Percentiles rank a stretch among this genome's conserved stretches.
Evolutionary conservation across 1,284 basidiomycete species (phyloP).

Genomic region (Chalciporus piperatoides): DNA sequence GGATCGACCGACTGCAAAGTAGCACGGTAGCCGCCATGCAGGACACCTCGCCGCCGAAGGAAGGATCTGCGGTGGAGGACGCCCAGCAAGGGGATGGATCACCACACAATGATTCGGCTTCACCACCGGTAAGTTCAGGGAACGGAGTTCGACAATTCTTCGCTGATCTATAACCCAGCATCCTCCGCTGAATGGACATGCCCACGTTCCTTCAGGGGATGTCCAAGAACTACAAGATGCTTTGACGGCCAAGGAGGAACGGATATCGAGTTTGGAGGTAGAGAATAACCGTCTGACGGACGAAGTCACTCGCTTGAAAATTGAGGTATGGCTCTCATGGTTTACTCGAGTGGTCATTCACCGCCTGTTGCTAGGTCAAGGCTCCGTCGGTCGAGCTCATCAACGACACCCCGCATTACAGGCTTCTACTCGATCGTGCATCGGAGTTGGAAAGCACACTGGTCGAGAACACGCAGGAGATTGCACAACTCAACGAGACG

Average conservation of each 20-base stretch:
- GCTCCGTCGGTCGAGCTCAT: slow-evolving; percentile 45
- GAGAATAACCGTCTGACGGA: slow-evolving; percentile 42
- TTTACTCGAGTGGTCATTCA: background rate
- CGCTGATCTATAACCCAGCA: slow-evolving; percentile 19
- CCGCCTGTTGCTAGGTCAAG: slow-evolving; percentile 37
- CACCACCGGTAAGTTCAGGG: slow-evolving; percentile 67
- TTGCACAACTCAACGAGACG: slow-evolving; percentile 39
- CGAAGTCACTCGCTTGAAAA: slow-evolving; percentile 39
- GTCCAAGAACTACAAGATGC: slow-evolving; percentile 40
- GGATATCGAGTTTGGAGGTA: slow-evolving; percentile 38
- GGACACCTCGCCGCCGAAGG: slow-evolving; percentile 33
- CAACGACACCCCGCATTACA: slow-evolving; percentile 46
- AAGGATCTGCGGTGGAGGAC: slow-evolving; percentile 47
- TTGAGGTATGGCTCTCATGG: slow-evolving; percentile 39
- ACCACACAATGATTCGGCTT: slow-evolving; percentile 21
- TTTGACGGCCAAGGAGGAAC: slow-evolving; percentile 35
- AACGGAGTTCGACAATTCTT: slow-evolving; percentile 2
- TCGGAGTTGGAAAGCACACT: slow-evolving; percentile 40
- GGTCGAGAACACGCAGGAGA: slow-evolving; percentile 38
- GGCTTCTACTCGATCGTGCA: slow-evolving; percentile 44
- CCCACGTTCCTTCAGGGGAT: slow-evolving; percentile 23
- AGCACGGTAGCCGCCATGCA: slow-evolving; percentile 50
- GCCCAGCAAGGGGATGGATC: slow-evolving; percentile 16
- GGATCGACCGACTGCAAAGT: slow-evolving; percentile 71
- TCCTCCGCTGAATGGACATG: slow-evolving; percentile 27